phyloP scores from a whole-genome alignment of 257 asterid genomes.

The Scutellaria baicalensis region DNA sequence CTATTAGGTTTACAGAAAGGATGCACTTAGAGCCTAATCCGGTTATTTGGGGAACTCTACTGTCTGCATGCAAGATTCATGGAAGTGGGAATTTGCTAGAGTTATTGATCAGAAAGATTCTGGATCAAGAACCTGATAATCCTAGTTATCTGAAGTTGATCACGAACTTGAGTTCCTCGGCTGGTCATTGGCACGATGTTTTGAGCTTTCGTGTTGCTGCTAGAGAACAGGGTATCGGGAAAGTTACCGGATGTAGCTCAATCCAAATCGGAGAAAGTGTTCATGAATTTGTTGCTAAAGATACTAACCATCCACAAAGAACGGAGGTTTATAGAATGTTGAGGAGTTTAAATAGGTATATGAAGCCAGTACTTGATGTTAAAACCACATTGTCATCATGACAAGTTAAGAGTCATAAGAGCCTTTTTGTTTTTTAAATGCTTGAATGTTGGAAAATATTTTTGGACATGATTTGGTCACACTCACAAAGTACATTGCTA shows the following conservation, averaged over 20 bases:
- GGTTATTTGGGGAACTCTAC: constrained; percentile 46
- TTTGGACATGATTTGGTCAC: background rate
- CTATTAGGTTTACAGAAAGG: constrained; percentile 23
- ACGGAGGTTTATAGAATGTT: constrained; percentile 31
- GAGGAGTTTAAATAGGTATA: constrained; percentile 27
- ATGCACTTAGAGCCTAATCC: constrained; percentile 49
- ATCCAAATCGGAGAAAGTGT: constrained; percentile 45
- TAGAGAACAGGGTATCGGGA: constrained; percentile 24
- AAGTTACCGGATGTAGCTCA: constrained; percentile 46
- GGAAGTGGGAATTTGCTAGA: constrained; percentile 25
- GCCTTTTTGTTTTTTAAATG: background rate
- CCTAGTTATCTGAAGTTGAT: constrained; percentile 35
- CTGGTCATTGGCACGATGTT: constrained; percentile 35
- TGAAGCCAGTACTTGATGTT: constrained; percentile 2
- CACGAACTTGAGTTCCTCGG: constrained; percentile 31
- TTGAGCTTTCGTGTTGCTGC: constrained; percentile 20
- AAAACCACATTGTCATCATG: background rate
- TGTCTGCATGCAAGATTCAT: constrained; percentile 42
- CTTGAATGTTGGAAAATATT: background rate
- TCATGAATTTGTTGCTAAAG: constrained; percentile 52
- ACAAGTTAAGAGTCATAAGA: too few relatives aligned
- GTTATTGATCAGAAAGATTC: constrained; percentile 22
- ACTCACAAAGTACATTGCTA: background rate
- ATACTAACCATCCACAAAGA: constrained; percentile 25
- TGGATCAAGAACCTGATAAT: constrained; percentile 41